Evolutionary conservation across 2,329 filamentous ascomycete genomes (phyloP), one percentile per base, ranked within the genome.

Genomic region (Pseudopyricularia javanii): DNA sequence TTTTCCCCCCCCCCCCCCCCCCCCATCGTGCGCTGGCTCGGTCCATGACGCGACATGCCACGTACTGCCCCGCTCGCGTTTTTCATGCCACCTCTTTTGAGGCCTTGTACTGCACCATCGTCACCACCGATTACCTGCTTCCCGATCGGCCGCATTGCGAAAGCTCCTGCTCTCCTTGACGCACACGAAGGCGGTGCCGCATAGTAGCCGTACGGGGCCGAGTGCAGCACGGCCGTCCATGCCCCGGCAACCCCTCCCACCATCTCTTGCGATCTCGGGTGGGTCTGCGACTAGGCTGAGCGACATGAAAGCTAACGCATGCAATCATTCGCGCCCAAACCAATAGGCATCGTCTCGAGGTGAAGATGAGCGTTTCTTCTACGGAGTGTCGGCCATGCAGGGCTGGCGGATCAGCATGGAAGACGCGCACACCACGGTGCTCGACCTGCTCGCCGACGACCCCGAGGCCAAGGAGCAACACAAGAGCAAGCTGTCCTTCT

Each of bases 371-470:
- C 85, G 88, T 67, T 83, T 95, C 67, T 73, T 93, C 67, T 98
- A 88, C 70, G 93, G 93, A 66, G 83, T 97, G 60, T 98, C 93
- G 60, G 90, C 90, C 71, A 98, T 98, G 93, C 93, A 98, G 73
- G 93, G 93, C 76, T 98, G 93, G 93, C 87, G 93, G 74, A 97
- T 98, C 74, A 95, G 88, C 76, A 98, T 98, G 93, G 93, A 98
- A 70, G 93, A 98, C 68, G 84, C 93, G 58, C 93, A 98, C 73
- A 88, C 88, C 56, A 80, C 87, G 53, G 74, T 97, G 51, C 86
- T 98, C 66, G 88, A 97, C 70, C 82, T 97, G 60, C 81, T 93
- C 64, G 75, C 82, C 56, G 63, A 67, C 54, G 63, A 70, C 54
- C 66, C 66, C 56, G 67, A 83, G 53, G 76, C 80, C 26, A 74